phyloP scores from a whole-genome alignment of 2,329 filamentous ascomycete genomes.

The Sclerotinia sclerotiorum region DNA sequence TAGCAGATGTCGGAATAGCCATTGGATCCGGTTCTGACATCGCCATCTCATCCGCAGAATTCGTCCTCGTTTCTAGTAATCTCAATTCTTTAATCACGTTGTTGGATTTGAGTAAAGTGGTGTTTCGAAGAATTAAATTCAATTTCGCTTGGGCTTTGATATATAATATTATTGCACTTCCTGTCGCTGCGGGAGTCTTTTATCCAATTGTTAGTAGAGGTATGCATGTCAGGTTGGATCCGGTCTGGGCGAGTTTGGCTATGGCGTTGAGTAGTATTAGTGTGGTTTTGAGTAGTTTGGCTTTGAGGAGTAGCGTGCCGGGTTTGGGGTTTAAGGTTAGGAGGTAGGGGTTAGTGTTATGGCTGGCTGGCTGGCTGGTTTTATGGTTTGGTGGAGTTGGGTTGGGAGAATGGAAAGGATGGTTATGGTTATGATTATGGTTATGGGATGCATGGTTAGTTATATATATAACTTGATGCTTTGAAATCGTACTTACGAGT shows the following conservation, averaged over 20 bases:
- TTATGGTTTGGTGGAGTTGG: too few species aligned
- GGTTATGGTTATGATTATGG: too few species aligned
- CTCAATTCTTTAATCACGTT: constrained; percentile 60
- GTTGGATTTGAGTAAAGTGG: constrained; percentile 57
- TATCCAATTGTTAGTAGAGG: constrained; percentile 55
- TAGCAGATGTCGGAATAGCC: constrained; percentile 80
- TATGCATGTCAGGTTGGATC: constrained; percentile 64
- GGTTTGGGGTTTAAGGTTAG: constrained; percentile 41
- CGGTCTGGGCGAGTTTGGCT: constrained; percentile 83
- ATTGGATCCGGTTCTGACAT: constrained; percentile 81
- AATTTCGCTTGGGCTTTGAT: constrained; percentile 69
- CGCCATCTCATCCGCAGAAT: constrained; percentile 76
- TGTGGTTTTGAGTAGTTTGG: constrained; percentile 79
- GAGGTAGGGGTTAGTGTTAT: neutral
- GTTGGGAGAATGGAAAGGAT: too few species aligned
- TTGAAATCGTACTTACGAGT: too few species aligned
- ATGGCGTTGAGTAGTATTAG: constrained; percentile 93
- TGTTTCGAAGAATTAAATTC: constrained; percentile 64
- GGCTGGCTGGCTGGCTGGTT: neutral
- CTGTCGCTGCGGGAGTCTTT: constrained; percentile 64
- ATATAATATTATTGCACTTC: constrained; percentile 64
- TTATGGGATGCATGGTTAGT: too few species aligned
- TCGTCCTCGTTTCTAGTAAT: constrained; percentile 69
- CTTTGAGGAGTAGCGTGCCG: constrained; percentile 51
- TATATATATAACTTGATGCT: too few species aligned